phyloP scores from a whole-genome alignment of 768 basidiomycete species.

The Phylloporus arenicola region DNA sequence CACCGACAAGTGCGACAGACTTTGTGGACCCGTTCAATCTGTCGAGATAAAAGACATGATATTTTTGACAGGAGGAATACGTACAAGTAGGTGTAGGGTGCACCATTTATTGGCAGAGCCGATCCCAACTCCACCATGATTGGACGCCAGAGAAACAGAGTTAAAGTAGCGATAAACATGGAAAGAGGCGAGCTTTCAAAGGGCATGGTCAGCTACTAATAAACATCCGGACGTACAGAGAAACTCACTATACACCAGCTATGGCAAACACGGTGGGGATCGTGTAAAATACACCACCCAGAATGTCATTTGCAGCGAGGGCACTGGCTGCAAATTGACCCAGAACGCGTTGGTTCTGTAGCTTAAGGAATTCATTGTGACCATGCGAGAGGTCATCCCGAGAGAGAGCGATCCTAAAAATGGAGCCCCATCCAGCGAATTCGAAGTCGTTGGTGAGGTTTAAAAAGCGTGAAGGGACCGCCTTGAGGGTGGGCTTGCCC shows the following conservation, averaged over 20 bases:
- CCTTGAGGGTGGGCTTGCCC: conserved; percentile 36
- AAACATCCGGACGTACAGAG: not conserved
- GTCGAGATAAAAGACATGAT: not conserved
- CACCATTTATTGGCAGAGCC: conserved; percentile 63
- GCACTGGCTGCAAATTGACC: conserved; percentile 64
- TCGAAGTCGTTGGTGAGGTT: conserved; percentile 61
- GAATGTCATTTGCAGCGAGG: conserved; percentile 60
- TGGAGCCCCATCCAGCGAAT: conserved; percentile 68
- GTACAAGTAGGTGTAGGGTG: conserved; percentile 66
- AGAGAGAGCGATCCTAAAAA: conserved; percentile 42
- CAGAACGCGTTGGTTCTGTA: conserved; percentile 38
- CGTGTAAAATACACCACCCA: conserved; percentile 67
- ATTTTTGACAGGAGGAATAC: conserved; percentile 10
- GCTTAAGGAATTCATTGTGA: conserved; percentile 25
- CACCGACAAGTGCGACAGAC: conserved; percentile 56
- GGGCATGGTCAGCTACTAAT: not conserved
- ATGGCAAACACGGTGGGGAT: conserved; percentile 60
- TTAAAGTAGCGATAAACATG: conserved; percentile 54
- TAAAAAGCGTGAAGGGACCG: conserved; percentile 53
- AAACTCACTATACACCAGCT: conserved; percentile 58
- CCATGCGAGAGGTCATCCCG: conserved; percentile 37
- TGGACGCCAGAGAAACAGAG: conserved; percentile 67
- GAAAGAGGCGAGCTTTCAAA: conserved; percentile 59
- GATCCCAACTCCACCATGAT: conserved; percentile 70
- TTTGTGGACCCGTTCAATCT: conserved; percentile 64